A percentile compares a stretch with the other conserved stretches of the same genome.
These are phyloP conservation scores for Pythium brachiatum DNA, from an alignment of 352 stramenopile species.

Conservation along the genomic window DNA sequence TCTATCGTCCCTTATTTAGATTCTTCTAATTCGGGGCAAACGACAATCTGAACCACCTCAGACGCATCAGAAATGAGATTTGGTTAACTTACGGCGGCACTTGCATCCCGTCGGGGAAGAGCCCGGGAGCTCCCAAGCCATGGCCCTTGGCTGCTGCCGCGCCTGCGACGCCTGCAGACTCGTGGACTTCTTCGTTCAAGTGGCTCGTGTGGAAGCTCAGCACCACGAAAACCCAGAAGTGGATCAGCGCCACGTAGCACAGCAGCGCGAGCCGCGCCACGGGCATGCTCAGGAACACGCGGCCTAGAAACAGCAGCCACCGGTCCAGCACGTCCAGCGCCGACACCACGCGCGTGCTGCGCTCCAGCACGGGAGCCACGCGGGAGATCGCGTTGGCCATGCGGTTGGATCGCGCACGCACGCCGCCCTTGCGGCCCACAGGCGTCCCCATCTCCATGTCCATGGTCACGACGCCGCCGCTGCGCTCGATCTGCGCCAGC, in stretches of 20 bases:
- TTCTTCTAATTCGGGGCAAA: not conserved
- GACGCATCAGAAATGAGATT: slow-evolving; percentile 23
- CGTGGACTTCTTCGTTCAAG: slow-evolving; percentile 73
- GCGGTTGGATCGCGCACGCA: slow-evolving; percentile 54
- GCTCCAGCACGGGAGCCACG: slow-evolving; percentile 65
- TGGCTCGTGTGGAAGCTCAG: slow-evolving; percentile 88
- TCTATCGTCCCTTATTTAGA: slow-evolving; percentile 7
- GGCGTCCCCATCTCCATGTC: slow-evolving; percentile 69
- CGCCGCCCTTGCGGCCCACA: slow-evolving; percentile 27
- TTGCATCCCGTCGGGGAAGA: slow-evolving; percentile 29
- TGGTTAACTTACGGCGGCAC: slow-evolving; percentile 30
- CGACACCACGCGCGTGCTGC: slow-evolving; percentile 61
- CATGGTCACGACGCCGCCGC: slow-evolving; percentile 45
- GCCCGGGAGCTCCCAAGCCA: slow-evolving; percentile 11
- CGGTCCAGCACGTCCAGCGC: slow-evolving; percentile 65
- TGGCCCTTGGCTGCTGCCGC: slow-evolving; percentile 26
- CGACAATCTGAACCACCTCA: too few relatives aligned
- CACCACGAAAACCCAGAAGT: slow-evolving; percentile 85
- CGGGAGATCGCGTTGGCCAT: slow-evolving; percentile 64
- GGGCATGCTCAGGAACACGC: slow-evolving; percentile 72
- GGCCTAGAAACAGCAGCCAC: slow-evolving; percentile 74
- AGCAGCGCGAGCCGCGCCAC: slow-evolving; percentile 72
- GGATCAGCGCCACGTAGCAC: slow-evolving; percentile 77
- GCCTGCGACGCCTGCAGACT: slow-evolving; percentile 22
- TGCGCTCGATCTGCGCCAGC: slow-evolving; percentile 58